Percentiles rank a stretch among this genome's conserved stretches.
Conservation (phyloP, 306 rosid genomes). For the Hippophae rhamnoides region DNA sequence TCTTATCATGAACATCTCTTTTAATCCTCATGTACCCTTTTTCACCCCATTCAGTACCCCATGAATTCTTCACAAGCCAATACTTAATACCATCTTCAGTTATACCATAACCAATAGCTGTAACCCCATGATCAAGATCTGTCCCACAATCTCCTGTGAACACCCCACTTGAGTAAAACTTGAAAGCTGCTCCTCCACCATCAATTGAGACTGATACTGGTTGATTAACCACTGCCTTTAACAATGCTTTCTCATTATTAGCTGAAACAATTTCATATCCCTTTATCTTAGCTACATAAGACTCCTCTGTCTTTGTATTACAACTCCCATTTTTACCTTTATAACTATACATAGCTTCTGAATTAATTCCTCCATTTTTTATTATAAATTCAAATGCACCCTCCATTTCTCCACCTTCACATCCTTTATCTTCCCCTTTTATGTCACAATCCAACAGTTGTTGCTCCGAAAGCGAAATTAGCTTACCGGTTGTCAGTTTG, state of each 20-base stretch:
- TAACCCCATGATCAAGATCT: conserved; percentile 16
- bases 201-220: conserved; percentile 20
- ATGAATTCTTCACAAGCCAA: conserved; percentile 47
- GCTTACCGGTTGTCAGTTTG: conserved; percentile 10
- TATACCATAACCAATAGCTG: conserved; percentile 17
- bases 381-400: conserved; percentile 12
- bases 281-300: conserved; percentile 1
- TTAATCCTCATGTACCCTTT: conserved; percentile 36
- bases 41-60: conserved; percentile 43
- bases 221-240: conserved; percentile 18
- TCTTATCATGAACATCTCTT: conserved; percentile 19
- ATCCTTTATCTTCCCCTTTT: conserved; percentile 7
- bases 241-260: conserved; percentile 13
- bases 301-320: neutral
- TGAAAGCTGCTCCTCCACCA: conserved; percentile 11
- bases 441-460: conserved; percentile 25
- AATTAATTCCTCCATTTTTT: conserved; percentile 6
- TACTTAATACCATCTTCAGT: conserved; percentile 16
- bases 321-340: neutral
- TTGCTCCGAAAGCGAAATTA: conserved; percentile 29
- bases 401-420: conserved; percentile 6
- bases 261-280: conserved; percentile 10
- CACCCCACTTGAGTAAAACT: conserved; percentile 21
- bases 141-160: conserved; percentile 22
- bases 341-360: conserved; percentile 19